Evolutionary conservation across 176 grass and related monocot species (phyloP).

Genomic region (Guadua angustifolia): DNA sequence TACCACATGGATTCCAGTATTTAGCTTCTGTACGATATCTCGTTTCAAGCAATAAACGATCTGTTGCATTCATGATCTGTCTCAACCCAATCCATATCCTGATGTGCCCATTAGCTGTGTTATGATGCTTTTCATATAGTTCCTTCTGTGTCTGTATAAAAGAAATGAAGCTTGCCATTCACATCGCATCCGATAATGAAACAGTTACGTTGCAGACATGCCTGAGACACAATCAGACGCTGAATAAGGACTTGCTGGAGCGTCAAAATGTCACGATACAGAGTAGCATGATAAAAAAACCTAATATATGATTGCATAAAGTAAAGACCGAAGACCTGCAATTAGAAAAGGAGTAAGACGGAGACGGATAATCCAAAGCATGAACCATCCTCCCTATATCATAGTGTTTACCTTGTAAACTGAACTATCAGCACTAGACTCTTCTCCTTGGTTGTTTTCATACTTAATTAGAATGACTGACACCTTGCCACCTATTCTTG

Average conservation of each 20-base stretch:
- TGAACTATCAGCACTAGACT: constrained; percentile 93
- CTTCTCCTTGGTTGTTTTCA: constrained; percentile 95
- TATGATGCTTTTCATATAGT: constrained; percentile 78
- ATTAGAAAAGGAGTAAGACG: constrained; percentile 32
- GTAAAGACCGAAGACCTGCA: constrained; percentile 95
- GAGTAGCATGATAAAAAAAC: constrained; percentile 86
- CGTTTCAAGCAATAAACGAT: too few relatives aligned
- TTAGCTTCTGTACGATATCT: too few relatives aligned
- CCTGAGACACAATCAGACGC: constrained; percentile 94
- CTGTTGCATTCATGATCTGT: too few relatives aligned
- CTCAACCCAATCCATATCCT: too few relatives aligned
- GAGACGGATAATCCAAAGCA: constrained; percentile 18
- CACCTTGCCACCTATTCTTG: constrained; percentile 92
- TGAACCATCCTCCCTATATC: constrained; percentile 23
- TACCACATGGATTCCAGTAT: too few relatives aligned
- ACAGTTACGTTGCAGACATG: constrained; percentile 31
- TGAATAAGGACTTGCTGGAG: constrained; percentile 89
- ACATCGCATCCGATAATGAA: constrained; percentile 13
- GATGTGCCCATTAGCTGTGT: constrained; percentile 81
- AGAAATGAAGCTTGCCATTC: not conserved
- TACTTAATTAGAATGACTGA: constrained; percentile 91
- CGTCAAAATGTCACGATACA: constrained; percentile 72
- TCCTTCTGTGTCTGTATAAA: constrained; percentile 76
- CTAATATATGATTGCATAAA: constrained; percentile 99
- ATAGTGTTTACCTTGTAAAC: constrained; percentile 91